Percentiles rank a stretch among this genome's conserved stretches.
These are phyloP conservation scores for Aspergillus carlsbadensis DNA, from an alignment of 495 filamentous ascomycete genomes.

Conservation along the genomic window DNA sequence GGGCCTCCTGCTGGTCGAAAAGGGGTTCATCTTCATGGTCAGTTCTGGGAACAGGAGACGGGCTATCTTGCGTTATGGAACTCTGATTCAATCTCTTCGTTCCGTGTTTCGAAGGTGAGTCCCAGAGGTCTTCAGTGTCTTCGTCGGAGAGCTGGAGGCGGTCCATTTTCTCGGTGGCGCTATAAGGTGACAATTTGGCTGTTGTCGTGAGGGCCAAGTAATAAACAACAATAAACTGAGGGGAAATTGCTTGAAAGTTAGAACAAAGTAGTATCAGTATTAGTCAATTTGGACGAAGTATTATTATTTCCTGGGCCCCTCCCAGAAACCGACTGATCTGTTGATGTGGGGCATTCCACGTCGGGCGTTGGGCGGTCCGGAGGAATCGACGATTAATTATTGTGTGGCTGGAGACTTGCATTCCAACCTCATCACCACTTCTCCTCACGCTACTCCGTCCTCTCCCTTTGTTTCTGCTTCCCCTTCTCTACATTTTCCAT, in stretches of 20 bases:
- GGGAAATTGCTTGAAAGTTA: background rate
- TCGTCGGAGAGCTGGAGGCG: constrained; percentile 58
- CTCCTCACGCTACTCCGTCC: background rate
- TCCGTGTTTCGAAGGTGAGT: constrained; percentile 61
- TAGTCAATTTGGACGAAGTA: background rate
- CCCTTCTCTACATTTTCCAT: background rate
- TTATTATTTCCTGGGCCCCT: background rate
- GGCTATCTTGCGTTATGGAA: constrained; percentile 33
- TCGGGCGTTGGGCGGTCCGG: background rate
- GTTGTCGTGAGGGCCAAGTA: background rate
- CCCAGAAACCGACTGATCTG: background rate
- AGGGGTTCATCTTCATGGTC: constrained; percentile 51
- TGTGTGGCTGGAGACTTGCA: constrained; percentile 17
- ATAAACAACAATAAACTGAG: background rate
- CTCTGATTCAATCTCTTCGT: constrained; percentile 23
- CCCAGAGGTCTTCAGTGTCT: constrained; percentile 69
- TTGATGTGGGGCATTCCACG: constrained; percentile 4
- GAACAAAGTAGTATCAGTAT: background rate
- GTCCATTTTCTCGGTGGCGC: constrained; percentile 46
- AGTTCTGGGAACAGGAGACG: constrained; percentile 32
- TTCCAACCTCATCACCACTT: constrained; percentile 1
- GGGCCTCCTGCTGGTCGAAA: constrained; percentile 66
- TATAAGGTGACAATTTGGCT: constrained; percentile 33
- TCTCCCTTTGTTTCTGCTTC: constrained; percentile 11
- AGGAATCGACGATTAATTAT: constrained; percentile 1